Conservation (phyloP, 2,329 filamentous ascomycete genomes). For the Botrytis porri region DNA sequence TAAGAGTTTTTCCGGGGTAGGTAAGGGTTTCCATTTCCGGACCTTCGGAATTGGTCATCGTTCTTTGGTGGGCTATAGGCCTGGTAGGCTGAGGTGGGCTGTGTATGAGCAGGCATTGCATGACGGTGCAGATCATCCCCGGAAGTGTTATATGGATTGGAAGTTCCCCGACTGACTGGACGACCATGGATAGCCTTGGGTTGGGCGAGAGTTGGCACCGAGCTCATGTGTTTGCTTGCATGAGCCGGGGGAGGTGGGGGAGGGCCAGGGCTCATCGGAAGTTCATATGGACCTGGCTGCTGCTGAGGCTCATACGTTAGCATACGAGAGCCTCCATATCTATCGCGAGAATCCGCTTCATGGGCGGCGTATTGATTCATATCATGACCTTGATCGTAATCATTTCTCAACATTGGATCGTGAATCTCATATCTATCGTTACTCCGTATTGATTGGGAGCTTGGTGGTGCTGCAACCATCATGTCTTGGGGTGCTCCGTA, state of each 20-base stretch:
- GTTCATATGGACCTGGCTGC: constrained; percentile 31
- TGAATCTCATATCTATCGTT: constrained; percentile 33
- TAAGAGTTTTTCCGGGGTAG: constrained; percentile 39
- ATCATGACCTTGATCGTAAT: constrained; percentile 30
- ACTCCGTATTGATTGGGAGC: constrained; percentile 25
- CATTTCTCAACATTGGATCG: constrained; percentile 29
- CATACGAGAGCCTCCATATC: constrained; percentile 28
- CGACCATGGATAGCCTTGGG: constrained; percentile 8
- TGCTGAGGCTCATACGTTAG: constrained; percentile 35
- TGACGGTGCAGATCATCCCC: constrained; percentile 29
- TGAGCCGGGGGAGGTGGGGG: constrained; percentile 39
- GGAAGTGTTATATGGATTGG: constrained; percentile 28
- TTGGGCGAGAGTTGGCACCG: constrained; percentile 23
- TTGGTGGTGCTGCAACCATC: constrained; percentile 20
- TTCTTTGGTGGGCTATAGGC: constrained; percentile 32
- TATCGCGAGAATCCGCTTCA: constrained; percentile 26
- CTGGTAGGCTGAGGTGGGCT: constrained; percentile 31
- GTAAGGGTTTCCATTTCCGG: constrained; percentile 26
- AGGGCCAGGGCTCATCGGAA: constrained; percentile 37
- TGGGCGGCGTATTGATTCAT: constrained; percentile 13
- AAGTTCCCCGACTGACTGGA: constrained; percentile 17
- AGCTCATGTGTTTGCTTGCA: constrained; percentile 31
- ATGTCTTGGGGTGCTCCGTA: constrained; percentile 26
- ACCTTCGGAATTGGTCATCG: constrained; percentile 31
- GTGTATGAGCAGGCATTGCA: constrained; percentile 32